phyloP scores from a whole-genome alignment of 352 stramenopile species.

The Pythium angustatum region DNA sequence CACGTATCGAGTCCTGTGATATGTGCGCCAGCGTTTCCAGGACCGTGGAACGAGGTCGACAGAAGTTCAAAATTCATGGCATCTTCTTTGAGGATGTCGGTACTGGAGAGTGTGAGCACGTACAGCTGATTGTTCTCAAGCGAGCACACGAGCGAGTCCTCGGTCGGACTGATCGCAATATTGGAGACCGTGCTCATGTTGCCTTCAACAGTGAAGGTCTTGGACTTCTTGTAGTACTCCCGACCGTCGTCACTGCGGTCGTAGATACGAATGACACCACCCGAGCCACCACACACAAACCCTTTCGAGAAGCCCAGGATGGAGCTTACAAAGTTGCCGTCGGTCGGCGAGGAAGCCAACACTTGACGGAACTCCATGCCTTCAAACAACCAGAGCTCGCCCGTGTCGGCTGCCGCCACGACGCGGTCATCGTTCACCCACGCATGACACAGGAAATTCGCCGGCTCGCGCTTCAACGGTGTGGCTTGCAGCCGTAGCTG shows the following conservation, averaged over 20 bases:
- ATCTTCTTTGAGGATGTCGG: constrained; percentile 92
- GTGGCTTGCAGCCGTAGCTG: constrained; percentile 72
- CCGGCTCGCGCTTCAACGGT: constrained; percentile 72
- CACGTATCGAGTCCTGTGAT: constrained; percentile 94
- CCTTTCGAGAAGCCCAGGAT: constrained; percentile 91
- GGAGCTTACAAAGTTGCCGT: constrained; percentile 82
- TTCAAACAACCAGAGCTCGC: constrained; percentile 93
- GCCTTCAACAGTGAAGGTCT: constrained; percentile 87
- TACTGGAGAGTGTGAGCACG: constrained; percentile 87
- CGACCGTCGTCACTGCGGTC: constrained; percentile 83
- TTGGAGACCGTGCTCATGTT: constrained; percentile 78
- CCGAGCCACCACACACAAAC: constrained; percentile 80
- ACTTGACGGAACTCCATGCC: constrained; percentile 90
- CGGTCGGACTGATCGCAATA: constrained; percentile 86
- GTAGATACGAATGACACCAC: constrained; percentile 78
- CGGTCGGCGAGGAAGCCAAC: constrained; percentile 64
- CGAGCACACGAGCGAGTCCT: constrained; percentile 89
- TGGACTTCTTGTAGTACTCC: constrained; percentile 91
- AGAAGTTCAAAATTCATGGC: constrained; percentile 93
- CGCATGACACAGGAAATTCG: constrained; percentile 88
- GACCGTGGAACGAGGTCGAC: constrained; percentile 86
- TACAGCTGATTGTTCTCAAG: constrained; percentile 91
- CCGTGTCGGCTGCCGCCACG: constrained; percentile 85
- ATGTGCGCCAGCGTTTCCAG: constrained; percentile 58
- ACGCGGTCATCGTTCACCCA: constrained; percentile 93